These are phyloP conservation scores for Thecaphora thlaspeos DNA, from an alignment of 1,284 basidiomycete species.

Conservation along the genomic window DNA sequence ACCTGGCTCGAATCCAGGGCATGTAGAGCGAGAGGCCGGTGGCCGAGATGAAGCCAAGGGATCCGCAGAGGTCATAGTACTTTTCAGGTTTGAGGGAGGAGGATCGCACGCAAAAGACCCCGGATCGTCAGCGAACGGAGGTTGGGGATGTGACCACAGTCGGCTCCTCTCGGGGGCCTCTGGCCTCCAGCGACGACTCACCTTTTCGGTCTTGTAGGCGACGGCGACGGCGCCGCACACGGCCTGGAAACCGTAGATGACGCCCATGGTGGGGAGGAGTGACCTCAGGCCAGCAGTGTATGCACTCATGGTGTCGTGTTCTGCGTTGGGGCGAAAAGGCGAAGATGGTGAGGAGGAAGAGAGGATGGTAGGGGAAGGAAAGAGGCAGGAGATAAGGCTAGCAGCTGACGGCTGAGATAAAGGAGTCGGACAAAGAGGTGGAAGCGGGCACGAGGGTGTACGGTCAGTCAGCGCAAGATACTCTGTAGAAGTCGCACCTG, in stretches of 20 bases:
- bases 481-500: no score
- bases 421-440: no score
- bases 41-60: constrained; percentile 69
- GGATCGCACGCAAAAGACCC: no score
- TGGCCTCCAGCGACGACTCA: constrained; percentile 64
- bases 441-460: no score
- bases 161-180: no score
- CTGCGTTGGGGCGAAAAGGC: no score
- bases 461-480: no score
- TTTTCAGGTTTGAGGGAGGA: no score
- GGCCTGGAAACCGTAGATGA: constrained; percentile 47
- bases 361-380: background rate
- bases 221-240: constrained; percentile 35
- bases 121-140: no score
- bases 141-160: no score
- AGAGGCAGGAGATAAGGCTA: constrained; percentile 4
- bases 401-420: no score
- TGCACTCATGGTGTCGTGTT: constrained; percentile 16
- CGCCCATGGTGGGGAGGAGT: constrained; percentile 36
- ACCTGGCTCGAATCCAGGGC: constrained; percentile 29
- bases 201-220: constrained; percentile 37
- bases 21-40: constrained; percentile 68
- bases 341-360: background rate
- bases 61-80: constrained; percentile 60
- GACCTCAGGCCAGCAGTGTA: constrained; percentile 38